Evolutionary conservation across 73 alveolate genomes (phyloP).

Genomic region (Tetrahymena borealis): DNA sequence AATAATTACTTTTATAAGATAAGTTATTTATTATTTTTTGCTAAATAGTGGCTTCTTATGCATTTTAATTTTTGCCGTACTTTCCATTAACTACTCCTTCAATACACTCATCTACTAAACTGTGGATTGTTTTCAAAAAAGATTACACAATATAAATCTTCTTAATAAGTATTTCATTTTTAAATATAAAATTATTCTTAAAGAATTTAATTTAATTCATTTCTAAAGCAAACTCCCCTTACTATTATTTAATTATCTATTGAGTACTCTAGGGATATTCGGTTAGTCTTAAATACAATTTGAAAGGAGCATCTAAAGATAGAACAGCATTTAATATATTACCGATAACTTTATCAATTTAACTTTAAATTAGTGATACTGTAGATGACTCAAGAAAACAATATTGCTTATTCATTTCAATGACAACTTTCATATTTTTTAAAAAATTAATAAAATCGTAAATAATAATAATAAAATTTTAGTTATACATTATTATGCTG

Average conservation of each 20-base stretch:
- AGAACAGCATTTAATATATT: neutral
- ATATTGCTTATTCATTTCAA: too few species aligned
- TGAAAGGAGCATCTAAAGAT: neutral
- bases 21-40: too few species aligned
- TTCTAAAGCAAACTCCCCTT: neutral
- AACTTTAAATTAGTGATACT: neutral
- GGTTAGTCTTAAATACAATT: neutral
- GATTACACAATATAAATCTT: neutral
- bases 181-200: neutral
- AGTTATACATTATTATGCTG: too few species aligned
- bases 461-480: too few species aligned
- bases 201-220: neutral
- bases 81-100: neutral
- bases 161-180: neutral
- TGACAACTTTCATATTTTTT: too few species aligned
- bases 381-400: neutral
- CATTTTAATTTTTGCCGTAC: neutral
- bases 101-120: neutral
- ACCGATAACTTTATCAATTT: neutral
- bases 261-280: neutral
- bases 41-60: too few species aligned
- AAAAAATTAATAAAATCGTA: too few species aligned
- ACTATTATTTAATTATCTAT: neutral
- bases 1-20: too few species aligned
- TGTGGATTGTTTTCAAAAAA: neutral